A percentile compares a stretch with the other conserved stretches of the same genome.
Evolutionary conservation across 106 monocot species (phyloP).

Genomic region (Narthecium ossifragum): DNA sequence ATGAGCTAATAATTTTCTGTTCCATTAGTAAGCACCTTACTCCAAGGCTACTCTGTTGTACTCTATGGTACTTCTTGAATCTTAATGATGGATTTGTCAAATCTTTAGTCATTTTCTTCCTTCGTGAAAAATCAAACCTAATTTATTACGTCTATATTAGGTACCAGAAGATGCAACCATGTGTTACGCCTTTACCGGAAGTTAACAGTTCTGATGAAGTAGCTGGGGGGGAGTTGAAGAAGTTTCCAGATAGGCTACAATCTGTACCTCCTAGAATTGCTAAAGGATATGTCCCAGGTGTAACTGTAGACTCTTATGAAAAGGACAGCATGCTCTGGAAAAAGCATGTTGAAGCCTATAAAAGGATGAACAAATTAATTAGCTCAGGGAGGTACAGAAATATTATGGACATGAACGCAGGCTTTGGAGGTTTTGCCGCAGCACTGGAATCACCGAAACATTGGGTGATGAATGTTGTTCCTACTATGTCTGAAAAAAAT

Average conservation of each 20-base stretch:
- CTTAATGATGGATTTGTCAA: no score
- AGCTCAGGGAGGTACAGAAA: constrained; percentile 31
- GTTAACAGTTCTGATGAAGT: constrained; percentile 19
- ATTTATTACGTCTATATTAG: background rate
- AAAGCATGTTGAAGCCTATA: constrained; percentile 43
- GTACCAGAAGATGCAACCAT: constrained; percentile 40
- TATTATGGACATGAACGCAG: constrained; percentile 24
- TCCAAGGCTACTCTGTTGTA: no score
- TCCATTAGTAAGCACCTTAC: no score
- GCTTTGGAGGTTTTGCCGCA: constrained; percentile 37
- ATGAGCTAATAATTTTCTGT: no score
- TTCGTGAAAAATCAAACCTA: no score
- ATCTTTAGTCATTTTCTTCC: no score
- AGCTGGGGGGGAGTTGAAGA: constrained; percentile 24
- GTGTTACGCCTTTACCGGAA: constrained; percentile 22
- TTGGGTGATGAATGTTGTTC: constrained; percentile 54
- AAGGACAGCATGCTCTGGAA: constrained; percentile 40
- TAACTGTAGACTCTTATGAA: constrained; percentile 19
- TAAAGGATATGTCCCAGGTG: constrained; percentile 16
- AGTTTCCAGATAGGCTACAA: constrained; percentile 32
- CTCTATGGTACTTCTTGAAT: no score
- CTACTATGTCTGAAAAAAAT: constrained; percentile 28
- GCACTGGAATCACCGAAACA: constrained; percentile 34
- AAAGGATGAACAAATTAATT: constrained; percentile 29
- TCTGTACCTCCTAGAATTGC: constrained; percentile 37